Conservation (phyloP, 257 asterid species). For the Nicotiana sylvestris region DNA sequence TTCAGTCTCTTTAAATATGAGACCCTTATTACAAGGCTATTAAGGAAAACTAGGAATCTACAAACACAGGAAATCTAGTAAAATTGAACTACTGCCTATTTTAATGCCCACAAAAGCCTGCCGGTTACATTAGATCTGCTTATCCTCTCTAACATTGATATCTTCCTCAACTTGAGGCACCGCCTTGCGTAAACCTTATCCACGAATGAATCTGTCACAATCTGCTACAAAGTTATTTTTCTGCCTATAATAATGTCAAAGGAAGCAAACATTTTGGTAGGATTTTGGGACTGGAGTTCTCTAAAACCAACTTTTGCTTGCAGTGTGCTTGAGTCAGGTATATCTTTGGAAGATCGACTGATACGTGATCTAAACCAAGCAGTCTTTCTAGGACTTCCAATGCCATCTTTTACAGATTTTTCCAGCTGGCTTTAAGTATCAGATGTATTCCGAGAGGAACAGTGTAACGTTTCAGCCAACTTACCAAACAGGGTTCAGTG, state of each 20-base stretch:
- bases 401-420: not conserved
- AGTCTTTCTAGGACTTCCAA: not conserved
- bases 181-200: too few species aligned
- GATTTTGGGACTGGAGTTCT: not conserved
- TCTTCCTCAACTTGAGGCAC: too few species aligned
- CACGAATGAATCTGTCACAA: not conserved
- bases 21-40: too few species aligned
- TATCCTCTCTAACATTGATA: too few species aligned
- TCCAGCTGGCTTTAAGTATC: not conserved
- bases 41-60: too few species aligned
- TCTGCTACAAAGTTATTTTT: not conserved
- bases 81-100: too few species aligned
- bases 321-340: not conserved
- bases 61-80: too few species aligned
- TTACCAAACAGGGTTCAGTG: not conserved
- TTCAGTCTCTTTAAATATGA: too few species aligned
- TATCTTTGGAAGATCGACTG: not conserved
- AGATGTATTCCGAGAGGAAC: not conserved
- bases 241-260: not conserved
- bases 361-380: not conserved
- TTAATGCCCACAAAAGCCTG: too few species aligned
- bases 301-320: not conserved
- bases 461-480: not conserved
- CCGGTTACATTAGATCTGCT: too few species aligned
- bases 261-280: not conserved